phyloP scores from a whole-genome alignment of 208 protist genomes.

The Leishmania guyanensis region DNA sequence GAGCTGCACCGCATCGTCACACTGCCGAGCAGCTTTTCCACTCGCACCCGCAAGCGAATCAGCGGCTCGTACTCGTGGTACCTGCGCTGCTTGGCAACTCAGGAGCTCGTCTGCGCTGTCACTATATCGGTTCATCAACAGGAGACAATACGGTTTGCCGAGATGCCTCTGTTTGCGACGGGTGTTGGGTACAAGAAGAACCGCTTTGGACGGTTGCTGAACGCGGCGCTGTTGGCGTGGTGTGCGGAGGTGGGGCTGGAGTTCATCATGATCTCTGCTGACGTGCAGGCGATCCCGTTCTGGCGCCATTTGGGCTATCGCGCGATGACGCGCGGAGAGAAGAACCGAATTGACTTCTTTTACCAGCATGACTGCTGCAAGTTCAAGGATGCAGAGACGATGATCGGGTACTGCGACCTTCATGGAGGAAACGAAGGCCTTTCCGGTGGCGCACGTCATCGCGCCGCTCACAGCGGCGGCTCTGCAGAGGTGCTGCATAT shows the following conservation, averaged over 20 bases:
- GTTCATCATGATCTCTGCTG: constrained; percentile 90
- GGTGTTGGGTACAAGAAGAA: constrained; percentile 87
- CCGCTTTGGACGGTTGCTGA: constrained; percentile 77
- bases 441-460: not conserved
- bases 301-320: constrained; percentile 81
- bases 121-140: constrained; percentile 81
- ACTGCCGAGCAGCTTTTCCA: constrained; percentile 67
- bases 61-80: constrained; percentile 83
- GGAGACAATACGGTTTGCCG: constrained; percentile 76
- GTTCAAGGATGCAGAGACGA: constrained; percentile 79
- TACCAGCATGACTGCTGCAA: constrained; percentile 91
- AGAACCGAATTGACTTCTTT: constrained; percentile 80
- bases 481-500: constrained; percentile 11
- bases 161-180: constrained; percentile 89
- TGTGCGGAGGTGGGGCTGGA: constrained; percentile 61
- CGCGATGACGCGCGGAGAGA: constrained; percentile 71
- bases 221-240: constrained; percentile 76
- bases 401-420: constrained; percentile 75
- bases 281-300: constrained; percentile 82
- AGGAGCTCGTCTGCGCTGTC: constrained; percentile 78
- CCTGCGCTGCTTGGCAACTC: constrained; percentile 64
- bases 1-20: constrained; percentile 73
- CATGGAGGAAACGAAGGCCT: not conserved
- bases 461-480: not conserved
- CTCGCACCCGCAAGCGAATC: constrained; percentile 67